A percentile compares a stretch with the other conserved stretches of the same genome.
Evolutionary conservation across 805 yeast genomes (phyloP).

Genomic region (Spathaspora arborariae): DNA sequence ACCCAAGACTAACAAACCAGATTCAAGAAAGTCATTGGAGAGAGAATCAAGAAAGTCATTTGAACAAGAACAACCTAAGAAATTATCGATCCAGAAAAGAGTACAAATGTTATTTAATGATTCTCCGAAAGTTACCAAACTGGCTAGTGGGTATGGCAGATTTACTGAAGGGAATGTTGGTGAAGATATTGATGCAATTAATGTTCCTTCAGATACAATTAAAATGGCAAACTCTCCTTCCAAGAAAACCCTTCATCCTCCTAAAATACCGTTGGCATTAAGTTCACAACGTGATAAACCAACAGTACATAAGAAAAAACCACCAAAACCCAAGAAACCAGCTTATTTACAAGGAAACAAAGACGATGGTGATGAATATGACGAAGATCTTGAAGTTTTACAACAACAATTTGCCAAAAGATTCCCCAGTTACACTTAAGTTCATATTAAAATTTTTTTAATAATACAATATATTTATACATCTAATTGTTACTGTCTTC

Average conservation of each 20-base stretch:
- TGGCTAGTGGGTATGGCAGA: slow-evolving; percentile 82
- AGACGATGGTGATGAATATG: neutral
- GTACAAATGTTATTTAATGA: slow-evolving; percentile 46
- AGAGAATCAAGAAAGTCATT: neutral
- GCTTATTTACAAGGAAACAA: slow-evolving; percentile 35
- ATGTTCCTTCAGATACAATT: slow-evolving; percentile 10
- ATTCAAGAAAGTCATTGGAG: neutral
- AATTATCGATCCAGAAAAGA: slow-evolving; percentile 48
- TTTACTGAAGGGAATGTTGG: slow-evolving; percentile 47
- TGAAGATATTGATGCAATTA: slow-evolving; percentile 32
- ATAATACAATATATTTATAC: neutral
- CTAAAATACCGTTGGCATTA: slow-evolving; percentile 32
- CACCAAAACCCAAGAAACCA: slow-evolving; percentile 69
- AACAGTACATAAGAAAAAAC: slow-evolving; percentile 35
- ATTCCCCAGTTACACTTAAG: slow-evolving; percentile 57
- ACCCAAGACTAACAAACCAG: too few relatives aligned
- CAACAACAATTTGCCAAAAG: slow-evolving; percentile 54
- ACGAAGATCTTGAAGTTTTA: slow-evolving; percentile 50
- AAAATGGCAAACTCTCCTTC: neutral
- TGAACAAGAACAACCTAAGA: slow-evolving; percentile 12
- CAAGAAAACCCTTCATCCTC: slow-evolving; percentile 21
- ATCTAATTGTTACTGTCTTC: slow-evolving; percentile 4
- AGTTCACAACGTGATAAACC: slow-evolving; percentile 14
- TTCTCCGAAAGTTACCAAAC: slow-evolving; percentile 47
- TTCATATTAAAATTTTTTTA: neutral